Conservation (phyloP, 257 asterid genomes). For the Phtheirospermum japonicum region DNA sequence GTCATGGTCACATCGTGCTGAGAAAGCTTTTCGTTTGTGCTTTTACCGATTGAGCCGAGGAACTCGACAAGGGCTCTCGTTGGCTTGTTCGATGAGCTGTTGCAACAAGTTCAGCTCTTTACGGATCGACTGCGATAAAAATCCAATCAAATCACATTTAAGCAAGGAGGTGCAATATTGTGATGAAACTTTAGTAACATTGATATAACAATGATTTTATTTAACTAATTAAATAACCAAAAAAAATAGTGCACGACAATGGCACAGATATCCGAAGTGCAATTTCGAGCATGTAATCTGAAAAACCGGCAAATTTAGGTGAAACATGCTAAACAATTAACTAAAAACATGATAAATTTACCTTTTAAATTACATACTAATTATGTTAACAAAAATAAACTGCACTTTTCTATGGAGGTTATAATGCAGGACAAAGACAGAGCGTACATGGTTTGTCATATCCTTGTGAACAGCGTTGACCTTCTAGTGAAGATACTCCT, state of each 20-base stretch:
- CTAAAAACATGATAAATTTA: background rate
- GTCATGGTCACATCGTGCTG: conserved; percentile 54
- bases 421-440: background rate
- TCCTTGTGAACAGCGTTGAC: conserved; percentile 74
- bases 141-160: conserved; percentile 23
- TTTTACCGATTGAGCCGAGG: conserved; percentile 60
- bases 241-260: background rate
- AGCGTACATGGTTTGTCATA: conserved; percentile 63
- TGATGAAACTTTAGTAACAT: background rate
- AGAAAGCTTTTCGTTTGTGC: conserved; percentile 39
- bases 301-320: background rate
- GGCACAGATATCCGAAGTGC: background rate
- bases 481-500: conserved; percentile 74
- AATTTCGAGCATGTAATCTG: background rate
- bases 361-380: conserved; percentile 8
- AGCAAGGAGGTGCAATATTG: conserved; percentile 13
- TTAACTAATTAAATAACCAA: background rate
- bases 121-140: conserved; percentile 55
- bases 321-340: background rate
- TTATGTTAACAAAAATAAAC: background rate
- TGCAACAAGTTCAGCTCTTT: conserved; percentile 55
- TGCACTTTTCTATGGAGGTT: background rate
- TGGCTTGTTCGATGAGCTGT: conserved; percentile 49
- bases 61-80: conserved; percentile 75
- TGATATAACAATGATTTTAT: conserved; percentile 4